Percentiles rank a stretch among this genome's conserved stretches.
phyloP scores from a whole-genome alignment of 768 basidiomycete species.

The Serendipita vermifera region DNA sequence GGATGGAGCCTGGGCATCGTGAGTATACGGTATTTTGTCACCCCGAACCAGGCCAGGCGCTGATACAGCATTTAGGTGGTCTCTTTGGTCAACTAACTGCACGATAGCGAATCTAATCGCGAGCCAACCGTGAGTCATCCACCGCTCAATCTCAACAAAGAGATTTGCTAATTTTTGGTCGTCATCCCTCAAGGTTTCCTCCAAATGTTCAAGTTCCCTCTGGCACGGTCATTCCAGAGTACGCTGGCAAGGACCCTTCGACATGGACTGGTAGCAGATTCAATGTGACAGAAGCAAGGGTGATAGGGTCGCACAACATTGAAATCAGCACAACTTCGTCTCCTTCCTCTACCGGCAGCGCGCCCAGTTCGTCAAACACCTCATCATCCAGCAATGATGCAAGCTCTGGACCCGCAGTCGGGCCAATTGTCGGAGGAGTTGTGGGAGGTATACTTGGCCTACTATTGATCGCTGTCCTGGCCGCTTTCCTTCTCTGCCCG shows the following conservation, averaged over 20 bases:
- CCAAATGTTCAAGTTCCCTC: not conserved
- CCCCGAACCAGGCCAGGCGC: not conserved
- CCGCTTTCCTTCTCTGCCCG: conserved; percentile 8
- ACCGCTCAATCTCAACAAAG: not conserved
- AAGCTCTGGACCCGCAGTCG: not conserved
- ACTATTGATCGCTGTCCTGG: not conserved
- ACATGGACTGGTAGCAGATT: conserved; percentile 6
- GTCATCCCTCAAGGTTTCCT: not conserved
- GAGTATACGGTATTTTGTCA: conserved; percentile 5
- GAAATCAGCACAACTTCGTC: not conserved
- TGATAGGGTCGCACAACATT: not conserved
- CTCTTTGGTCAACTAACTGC: not conserved
- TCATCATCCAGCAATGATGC: conserved; percentile 11
- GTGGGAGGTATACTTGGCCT: conserved; percentile 4
- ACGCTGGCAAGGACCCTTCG: conserved; percentile 7
- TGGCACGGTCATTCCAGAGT: not conserved
- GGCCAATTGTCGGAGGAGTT: conserved; percentile 10
- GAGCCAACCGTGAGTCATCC: not conserved
- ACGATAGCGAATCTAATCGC: not conserved
- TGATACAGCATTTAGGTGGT: conserved; percentile 5
- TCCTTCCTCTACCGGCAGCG: conserved; percentile 20
- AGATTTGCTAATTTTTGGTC: not conserved
- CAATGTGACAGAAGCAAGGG: not conserved
- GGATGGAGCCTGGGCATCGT: conserved; percentile 10
- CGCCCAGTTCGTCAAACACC: conserved; percentile 18